phyloP scores from a whole-genome alignment of 2,329 filamentous ascomycete species.

The Nemania sp. region DNA sequence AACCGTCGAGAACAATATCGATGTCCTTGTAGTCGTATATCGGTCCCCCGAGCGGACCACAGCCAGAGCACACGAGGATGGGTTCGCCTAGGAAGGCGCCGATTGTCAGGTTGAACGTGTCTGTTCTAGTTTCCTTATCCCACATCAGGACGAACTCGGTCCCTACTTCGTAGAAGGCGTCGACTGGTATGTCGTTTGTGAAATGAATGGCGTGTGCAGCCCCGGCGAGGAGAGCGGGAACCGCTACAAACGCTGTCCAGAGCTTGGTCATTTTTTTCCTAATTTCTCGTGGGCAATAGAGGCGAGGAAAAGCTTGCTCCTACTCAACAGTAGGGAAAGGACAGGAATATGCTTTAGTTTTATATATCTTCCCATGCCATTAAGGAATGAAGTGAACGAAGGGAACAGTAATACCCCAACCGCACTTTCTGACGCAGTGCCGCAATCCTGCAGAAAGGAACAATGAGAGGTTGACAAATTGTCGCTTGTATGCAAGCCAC shows the following conservation, averaged over 20 bases:
- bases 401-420: too few relatives aligned
- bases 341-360: too few relatives aligned
- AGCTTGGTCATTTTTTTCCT: not conserved
- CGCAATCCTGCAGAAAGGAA: too few relatives aligned
- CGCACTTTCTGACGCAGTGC: too few relatives aligned
- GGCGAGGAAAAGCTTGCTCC: conserved; percentile 15
- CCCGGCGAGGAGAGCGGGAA: not conserved
- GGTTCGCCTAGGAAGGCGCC: not conserved
- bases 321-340: too few relatives aligned
- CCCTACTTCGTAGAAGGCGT: not conserved
- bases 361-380: too few relatives aligned
- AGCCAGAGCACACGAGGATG: not conserved
- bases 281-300: conserved; percentile 3
- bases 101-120: not conserved
- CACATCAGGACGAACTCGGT: conserved; percentile 1
- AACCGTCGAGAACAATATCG: not conserved
- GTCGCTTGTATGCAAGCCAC: too few relatives aligned
- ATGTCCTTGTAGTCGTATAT: not conserved
- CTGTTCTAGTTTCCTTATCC: not conserved
- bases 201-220: not conserved
- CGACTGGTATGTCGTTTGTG: conserved; percentile 1
- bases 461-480: too few relatives aligned
- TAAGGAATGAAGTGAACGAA: too few relatives aligned
- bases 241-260: not conserved
- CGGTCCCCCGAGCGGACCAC: not conserved